Conservation (phyloP, 805 yeast species). For the Zygosaccharomyces bailii region DNA sequence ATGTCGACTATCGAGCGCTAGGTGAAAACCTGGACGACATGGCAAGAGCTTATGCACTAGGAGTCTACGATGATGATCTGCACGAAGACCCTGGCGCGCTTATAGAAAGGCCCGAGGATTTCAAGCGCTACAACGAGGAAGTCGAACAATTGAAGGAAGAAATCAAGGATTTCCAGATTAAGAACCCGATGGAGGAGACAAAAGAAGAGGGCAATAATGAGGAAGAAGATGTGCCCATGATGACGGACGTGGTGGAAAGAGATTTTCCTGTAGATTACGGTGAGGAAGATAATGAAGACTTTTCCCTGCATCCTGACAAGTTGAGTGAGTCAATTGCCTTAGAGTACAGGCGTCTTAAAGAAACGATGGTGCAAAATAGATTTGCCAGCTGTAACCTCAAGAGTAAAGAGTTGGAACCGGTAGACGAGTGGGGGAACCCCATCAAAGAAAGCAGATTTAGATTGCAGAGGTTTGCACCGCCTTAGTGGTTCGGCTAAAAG, state of each 20-base stretch:
- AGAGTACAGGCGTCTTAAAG: constrained; percentile 56
- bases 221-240: constrained; percentile 28
- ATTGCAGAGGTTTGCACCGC: constrained; percentile 42
- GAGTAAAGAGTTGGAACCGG: constrained; percentile 55
- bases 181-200: constrained; percentile 16
- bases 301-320: constrained; percentile 29
- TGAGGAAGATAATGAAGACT: constrained; percentile 28
- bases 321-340: constrained; percentile 47
- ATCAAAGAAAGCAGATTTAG: constrained; percentile 64
- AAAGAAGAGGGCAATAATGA: constrained; percentile 3
- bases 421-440: constrained; percentile 61
- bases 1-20: constrained; percentile 41
- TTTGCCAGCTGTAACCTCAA: constrained; percentile 30
- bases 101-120: constrained; percentile 52
- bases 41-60: constrained; percentile 59
- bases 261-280: constrained; percentile 29
- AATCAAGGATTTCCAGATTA: constrained; percentile 24
- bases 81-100: constrained; percentile 52
- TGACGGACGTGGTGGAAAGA: constrained; percentile 33
- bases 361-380: constrained; percentile 46
- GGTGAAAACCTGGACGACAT: constrained; percentile 50
- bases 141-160: constrained; percentile 38
- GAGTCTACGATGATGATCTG: constrained; percentile 59
- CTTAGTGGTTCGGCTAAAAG: constrained; percentile 3
- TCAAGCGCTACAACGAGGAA: constrained; percentile 47